Evolutionary conservation across 2,329 filamentous ascomycete species (phyloP).

Genomic region (Sporothrix schenckii): DNA sequence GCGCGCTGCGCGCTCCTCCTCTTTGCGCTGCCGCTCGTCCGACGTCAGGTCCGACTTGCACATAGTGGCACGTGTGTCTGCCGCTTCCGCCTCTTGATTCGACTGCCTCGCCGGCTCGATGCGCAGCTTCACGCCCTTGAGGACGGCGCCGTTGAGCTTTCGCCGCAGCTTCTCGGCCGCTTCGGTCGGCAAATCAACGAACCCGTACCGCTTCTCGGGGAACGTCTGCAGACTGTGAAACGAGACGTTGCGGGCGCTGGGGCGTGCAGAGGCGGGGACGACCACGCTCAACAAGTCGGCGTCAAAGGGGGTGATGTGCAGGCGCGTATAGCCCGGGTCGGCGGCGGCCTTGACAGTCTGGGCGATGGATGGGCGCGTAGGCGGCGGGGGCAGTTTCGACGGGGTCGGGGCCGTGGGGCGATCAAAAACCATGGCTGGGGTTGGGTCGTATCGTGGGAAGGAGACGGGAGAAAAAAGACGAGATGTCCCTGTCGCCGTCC

Average conservation of each 20-base stretch:
- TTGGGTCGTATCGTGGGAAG: neutral
- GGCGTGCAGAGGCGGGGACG: constrained; percentile 67
- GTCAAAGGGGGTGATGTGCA: constrained; percentile 89
- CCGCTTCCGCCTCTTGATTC: neutral
- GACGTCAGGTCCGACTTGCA: neutral
- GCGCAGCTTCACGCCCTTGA: constrained; percentile 83
- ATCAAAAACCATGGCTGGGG: constrained; percentile 11
- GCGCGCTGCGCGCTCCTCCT: constrained; percentile 27
- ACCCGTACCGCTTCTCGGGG: constrained; percentile 88
- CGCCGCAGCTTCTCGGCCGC: constrained; percentile 90
- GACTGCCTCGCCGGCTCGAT: constrained; percentile 69
- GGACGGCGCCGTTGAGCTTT: constrained; percentile 82
- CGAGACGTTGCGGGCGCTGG: constrained; percentile 76
- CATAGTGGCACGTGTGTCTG: neutral
- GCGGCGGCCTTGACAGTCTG: neutral
- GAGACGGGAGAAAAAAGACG: neutral
- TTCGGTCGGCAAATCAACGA: constrained; percentile 75
- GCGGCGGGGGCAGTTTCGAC: constrained; percentile 12
- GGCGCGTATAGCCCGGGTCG: constrained; percentile 52
- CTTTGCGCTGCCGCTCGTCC: constrained; percentile 33
- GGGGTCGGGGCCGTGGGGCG: constrained; percentile 8
- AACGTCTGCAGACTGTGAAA: constrained; percentile 85
- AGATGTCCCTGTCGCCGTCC: neutral
- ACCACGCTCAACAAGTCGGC: constrained; percentile 72
- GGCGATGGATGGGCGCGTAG: neutral